phyloP scores from a whole-genome alignment of 116 monocot genomes.

The Thalassia testudinum region DNA sequence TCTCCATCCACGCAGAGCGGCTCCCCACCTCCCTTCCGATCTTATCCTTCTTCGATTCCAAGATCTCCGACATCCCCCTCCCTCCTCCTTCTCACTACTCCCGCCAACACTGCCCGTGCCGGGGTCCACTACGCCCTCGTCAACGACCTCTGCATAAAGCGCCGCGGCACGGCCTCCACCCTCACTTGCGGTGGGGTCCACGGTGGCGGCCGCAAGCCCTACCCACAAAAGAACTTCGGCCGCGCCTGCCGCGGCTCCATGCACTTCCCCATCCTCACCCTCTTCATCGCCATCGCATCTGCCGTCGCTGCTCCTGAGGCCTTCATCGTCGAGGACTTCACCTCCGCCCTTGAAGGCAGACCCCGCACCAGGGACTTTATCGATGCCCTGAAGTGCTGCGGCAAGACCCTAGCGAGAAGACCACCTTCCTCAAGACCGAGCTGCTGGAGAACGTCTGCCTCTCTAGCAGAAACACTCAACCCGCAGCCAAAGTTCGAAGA shows the following conservation, averaged over 20 bases:
- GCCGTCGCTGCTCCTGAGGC: slow-evolving; percentile 35
- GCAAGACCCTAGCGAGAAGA: slow-evolving; percentile 67
- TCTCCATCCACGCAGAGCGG: background rate
- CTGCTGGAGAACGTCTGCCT: slow-evolving; percentile 44
- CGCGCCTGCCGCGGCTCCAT: slow-evolving; percentile 75
- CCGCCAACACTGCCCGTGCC: slow-evolving; percentile 64
- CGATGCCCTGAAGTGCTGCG: slow-evolving; percentile 63
- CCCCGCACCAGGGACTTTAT: slow-evolving; percentile 85
- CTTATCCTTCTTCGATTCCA: slow-evolving; percentile 62
- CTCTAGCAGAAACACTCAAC: slow-evolving; percentile 65
- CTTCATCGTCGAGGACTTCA: slow-evolving; percentile 68
- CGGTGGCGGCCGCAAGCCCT: slow-evolving; percentile 86
- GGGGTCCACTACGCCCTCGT: slow-evolving; percentile 86
- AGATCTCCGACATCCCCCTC: slow-evolving; percentile 26
- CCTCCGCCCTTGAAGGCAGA: slow-evolving; percentile 19
- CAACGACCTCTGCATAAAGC: slow-evolving; percentile 62
- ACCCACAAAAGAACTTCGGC: slow-evolving; percentile 80
- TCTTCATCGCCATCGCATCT: slow-evolving; percentile 84
- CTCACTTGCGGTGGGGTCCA: slow-evolving; percentile 85
- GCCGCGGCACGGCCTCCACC: slow-evolving; percentile 90
- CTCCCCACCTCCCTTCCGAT: slow-evolving; percentile 36
- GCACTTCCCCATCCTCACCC: slow-evolving; percentile 75
- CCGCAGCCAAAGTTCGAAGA: no score
- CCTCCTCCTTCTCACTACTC: slow-evolving; percentile 38
- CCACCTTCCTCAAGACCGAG: slow-evolving; percentile 57